Percentiles rank a stretch among this genome's conserved stretches.
Evolutionary conservation across 78 protist species (phyloP).

Genomic region (Dictyostelium citrinum): DNA sequence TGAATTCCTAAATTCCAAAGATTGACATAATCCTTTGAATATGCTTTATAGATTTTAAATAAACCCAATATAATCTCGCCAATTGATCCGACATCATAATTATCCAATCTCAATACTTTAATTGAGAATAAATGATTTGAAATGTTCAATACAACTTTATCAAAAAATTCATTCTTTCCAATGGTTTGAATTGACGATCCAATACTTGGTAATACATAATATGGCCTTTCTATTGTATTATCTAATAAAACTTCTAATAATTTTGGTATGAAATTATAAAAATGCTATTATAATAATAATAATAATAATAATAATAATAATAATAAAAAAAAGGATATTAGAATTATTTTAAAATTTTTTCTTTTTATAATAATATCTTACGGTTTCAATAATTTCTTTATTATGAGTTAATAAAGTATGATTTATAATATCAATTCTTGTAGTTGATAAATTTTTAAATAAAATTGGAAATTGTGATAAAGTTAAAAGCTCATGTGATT

Average conservation of each 20-base stretch:
- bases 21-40: neutral
- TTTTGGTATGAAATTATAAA: neutral
- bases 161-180: slow-evolving; percentile 2
- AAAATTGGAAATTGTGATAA: slow-evolving; percentile 22
- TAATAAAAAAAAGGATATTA: neutral
- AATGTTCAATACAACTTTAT: neutral
- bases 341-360: neutral
- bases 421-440: slow-evolving; percentile 16
- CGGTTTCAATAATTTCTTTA: slow-evolving; percentile 3
- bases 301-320: neutral
- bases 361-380: neutral
- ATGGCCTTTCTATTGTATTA: neutral
- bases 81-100: neutral
- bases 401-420: slow-evolving; percentile 4
- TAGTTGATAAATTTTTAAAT: neutral
- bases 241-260: neutral
- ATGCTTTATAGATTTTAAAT: neutral
- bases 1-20: neutral
- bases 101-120: neutral
- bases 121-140: neutral
- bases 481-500: neutral
- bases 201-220: slow-evolving; percentile 4
- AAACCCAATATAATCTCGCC: slow-evolving; percentile 1
- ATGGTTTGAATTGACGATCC: neutral
- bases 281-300: neutral